phyloP scores from a whole-genome alignment of 306 rosid genomes.

The Alnus rubra region DNA sequence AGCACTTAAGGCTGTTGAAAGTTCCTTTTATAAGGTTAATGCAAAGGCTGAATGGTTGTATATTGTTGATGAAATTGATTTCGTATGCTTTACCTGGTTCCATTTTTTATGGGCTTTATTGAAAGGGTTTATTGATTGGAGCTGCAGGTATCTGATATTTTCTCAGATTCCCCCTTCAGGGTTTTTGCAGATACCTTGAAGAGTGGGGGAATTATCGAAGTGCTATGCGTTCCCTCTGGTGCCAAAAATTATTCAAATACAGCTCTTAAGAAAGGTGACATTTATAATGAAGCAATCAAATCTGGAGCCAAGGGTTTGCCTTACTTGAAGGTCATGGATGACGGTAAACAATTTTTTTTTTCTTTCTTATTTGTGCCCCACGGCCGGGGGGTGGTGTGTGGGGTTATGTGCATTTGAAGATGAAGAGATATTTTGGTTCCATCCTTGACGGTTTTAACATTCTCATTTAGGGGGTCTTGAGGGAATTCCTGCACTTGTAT shows the following conservation, averaged over 20 bases:
- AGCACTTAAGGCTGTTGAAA: background rate
- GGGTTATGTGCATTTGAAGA: background rate
- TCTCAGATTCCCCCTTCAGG: constrained; percentile 74
- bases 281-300: constrained; percentile 69
- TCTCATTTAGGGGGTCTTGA: constrained; percentile 63
- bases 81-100: background rate
- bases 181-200: constrained; percentile 79
- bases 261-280: constrained; percentile 83
- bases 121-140: constrained; percentile 15
- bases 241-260: constrained; percentile 81
- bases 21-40: background rate
- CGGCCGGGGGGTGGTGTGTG: background rate
- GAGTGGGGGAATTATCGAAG: constrained; percentile 75
- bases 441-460: constrained; percentile 23
- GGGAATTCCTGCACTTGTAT: constrained; percentile 78
- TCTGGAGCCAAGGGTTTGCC: constrained; percentile 95
- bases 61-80: constrained; percentile 16
- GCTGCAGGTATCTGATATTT: constrained; percentile 80
- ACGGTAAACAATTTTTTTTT: constrained; percentile 46
- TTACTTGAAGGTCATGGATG: constrained; percentile 80
- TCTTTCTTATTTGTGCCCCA: background rate
- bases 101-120: background rate
- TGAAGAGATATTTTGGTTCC: constrained; percentile 15
- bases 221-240: constrained; percentile 75
- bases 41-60: background rate